Evolutionary conservation across 495 filamentous ascomycete species (phyloP).

Genomic region (Lepraria neglecta): DNA sequence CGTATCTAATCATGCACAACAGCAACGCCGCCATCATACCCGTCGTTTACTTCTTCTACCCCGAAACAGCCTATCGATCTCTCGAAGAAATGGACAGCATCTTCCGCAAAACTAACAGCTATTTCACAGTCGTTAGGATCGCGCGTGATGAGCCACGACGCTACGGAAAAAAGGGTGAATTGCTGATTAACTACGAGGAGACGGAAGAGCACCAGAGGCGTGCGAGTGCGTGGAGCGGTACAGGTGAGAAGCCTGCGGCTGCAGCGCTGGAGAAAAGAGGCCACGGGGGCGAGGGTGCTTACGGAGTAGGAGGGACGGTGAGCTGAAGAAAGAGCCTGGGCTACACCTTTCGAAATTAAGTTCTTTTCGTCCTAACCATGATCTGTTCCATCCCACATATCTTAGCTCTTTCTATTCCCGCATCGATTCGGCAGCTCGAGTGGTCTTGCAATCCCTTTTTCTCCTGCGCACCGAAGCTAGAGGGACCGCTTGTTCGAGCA

Average conservation of each 20-base stretch:
- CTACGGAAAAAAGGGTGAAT: constrained; percentile 65
- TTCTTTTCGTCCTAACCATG: too few species aligned
- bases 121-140: constrained; percentile 53
- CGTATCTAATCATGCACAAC: constrained; percentile 24
- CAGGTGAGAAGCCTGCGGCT: constrained; percentile 1
- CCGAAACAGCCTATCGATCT: constrained; percentile 65
- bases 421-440: too few species aligned
- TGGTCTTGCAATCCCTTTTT: too few species aligned
- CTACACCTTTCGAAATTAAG: too few species aligned
- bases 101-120: constrained; percentile 56
- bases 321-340: too few species aligned
- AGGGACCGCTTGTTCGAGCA: too few species aligned
- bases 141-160: constrained; percentile 57
- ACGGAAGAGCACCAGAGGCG: constrained; percentile 42
- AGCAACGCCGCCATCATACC: constrained; percentile 66
- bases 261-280: neutral
- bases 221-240: constrained; percentile 11
- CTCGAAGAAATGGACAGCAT: constrained; percentile 73
- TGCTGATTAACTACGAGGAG: constrained; percentile 55
- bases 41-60: constrained; percentile 68
- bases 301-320: too few species aligned
- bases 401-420: too few species aligned
- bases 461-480: too few species aligned
- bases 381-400: too few species aligned
- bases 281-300: neutral